phyloP scores from a whole-genome alignment of 371 early-diverging fungal genomes.

The Mucor racemosus region DNA sequence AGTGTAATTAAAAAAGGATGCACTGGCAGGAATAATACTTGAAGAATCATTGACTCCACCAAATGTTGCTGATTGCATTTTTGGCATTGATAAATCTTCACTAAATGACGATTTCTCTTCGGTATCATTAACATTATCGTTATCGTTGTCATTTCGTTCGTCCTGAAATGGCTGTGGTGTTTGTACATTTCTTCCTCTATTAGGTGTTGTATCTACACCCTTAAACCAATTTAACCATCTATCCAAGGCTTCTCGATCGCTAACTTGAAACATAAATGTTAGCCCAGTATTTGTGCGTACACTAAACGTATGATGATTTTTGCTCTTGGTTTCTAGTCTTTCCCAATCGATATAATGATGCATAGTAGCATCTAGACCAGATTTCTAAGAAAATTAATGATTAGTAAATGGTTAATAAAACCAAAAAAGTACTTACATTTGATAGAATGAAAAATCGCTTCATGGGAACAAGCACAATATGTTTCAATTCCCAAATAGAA shows the following conservation, averaged over 20 bases:
- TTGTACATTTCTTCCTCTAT: not conserved
- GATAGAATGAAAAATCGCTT: constrained; percentile 42
- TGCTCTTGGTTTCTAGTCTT: constrained; percentile 11
- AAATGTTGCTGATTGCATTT: constrained; percentile 13
- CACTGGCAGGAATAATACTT: not conserved
- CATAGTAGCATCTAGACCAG: constrained; percentile 25
- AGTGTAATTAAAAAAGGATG: not conserved
- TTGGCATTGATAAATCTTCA: not conserved
- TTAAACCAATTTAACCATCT: constrained; percentile 48
- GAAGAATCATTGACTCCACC: not conserved
- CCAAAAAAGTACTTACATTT: constrained; percentile 29
- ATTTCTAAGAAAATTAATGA: constrained; percentile 23
- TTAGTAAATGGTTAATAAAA: not conserved
- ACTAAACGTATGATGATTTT: constrained; percentile 35
- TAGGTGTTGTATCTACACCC: constrained; percentile 11
- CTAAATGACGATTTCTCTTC: not conserved
- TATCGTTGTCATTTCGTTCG: not conserved
- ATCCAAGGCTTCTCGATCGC: constrained; percentile 36
- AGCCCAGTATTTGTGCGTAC: constrained; percentile 33
- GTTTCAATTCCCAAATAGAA: constrained; percentile 53
- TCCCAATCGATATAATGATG: constrained; percentile 38
- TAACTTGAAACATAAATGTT: constrained; percentile 45
- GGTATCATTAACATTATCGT: not conserved
- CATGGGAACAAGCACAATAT: constrained; percentile 40
- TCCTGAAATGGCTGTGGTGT: not conserved